phyloP scores from a whole-genome alignment of 768 basidiomycete species.

The Naematelia encephala region DNA sequence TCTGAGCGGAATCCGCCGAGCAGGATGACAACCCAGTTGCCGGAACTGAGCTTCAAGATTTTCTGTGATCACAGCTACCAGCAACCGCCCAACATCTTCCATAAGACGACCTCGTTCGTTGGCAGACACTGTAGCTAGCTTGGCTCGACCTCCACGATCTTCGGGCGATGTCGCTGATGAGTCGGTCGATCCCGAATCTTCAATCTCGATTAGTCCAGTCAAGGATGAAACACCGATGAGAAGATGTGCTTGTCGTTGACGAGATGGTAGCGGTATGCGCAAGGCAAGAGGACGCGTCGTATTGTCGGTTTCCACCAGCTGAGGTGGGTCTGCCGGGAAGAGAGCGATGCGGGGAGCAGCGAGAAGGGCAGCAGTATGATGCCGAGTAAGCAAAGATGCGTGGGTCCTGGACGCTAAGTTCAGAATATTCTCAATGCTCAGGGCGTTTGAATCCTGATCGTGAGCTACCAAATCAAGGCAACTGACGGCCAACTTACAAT shows the following conservation, averaged over 20 bases:
- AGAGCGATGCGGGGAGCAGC: slow-evolving; percentile 22
- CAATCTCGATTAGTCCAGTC: slow-evolving; percentile 72
- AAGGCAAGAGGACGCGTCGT: slow-evolving; percentile 20
- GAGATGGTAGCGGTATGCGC: slow-evolving; percentile 34
- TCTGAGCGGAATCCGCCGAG: slow-evolving; percentile 65
- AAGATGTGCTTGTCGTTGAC: slow-evolving; percentile 41
- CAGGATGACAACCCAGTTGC: slow-evolving; percentile 75
- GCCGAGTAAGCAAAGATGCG: slow-evolving; percentile 47
- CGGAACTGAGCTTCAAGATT: slow-evolving; percentile 76
- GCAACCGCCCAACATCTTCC: slow-evolving; percentile 60
- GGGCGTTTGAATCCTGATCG: slow-evolving; percentile 61
- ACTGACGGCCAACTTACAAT: slow-evolving; percentile 57
- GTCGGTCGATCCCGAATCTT: slow-evolving; percentile 61
- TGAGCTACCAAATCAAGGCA: too few relatives aligned
- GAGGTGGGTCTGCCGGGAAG: slow-evolving; percentile 25
- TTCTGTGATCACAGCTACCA: slow-evolving; percentile 68
- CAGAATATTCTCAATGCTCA: slow-evolving; percentile 73
- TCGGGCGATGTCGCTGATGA: slow-evolving; percentile 59
- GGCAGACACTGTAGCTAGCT: slow-evolving; percentile 59
- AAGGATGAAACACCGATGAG: slow-evolving; percentile 73
- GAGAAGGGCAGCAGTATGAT: slow-evolving; percentile 19
- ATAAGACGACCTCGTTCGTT: slow-evolving; percentile 67
- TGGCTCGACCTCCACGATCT: slow-evolving; percentile 67
- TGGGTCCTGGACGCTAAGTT: slow-evolving; percentile 65
- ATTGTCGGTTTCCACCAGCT: slow-evolving; percentile 44